phyloP scores from a whole-genome alignment of 2,329 filamentous ascomycete species.

The Aspergillus uvarum region DNA sequence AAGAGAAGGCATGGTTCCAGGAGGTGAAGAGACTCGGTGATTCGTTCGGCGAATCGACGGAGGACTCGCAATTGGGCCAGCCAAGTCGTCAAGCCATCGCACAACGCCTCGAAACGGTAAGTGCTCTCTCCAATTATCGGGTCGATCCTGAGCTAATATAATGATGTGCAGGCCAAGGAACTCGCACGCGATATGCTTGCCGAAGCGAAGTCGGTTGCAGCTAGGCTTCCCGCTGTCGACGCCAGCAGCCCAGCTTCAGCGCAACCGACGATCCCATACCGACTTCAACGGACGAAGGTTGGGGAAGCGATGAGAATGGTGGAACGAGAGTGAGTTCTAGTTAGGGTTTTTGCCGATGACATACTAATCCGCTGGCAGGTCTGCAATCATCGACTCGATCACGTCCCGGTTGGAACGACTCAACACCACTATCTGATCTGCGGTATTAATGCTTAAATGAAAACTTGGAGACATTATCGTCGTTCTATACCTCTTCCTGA shows the following conservation, averaged over 20 bases:
- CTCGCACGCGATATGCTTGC: conserved; percentile 39
- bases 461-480: background rate
- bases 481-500: background rate
- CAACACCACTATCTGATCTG: conserved; percentile 33
- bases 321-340: conserved; percentile 46
- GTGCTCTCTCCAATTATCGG: conserved; percentile 8
- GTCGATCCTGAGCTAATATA: conserved; percentile 14
- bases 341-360: background rate
- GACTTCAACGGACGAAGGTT: conserved; percentile 48
- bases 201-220: conserved; percentile 37
- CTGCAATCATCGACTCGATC: conserved; percentile 46
- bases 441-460: background rate
- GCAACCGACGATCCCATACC: conserved; percentile 39
- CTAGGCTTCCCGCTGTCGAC: conserved; percentile 28
- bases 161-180: conserved; percentile 37
- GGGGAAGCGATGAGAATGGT: conserved; percentile 52
- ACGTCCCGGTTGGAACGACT: conserved; percentile 43
- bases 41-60: conserved; percentile 33
- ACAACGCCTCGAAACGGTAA: conserved; percentile 43
- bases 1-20: conserved; percentile 46
- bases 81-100: conserved; percentile 29
- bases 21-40: conserved; percentile 44
- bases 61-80: conserved; percentile 16
- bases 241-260: conserved; percentile 30
- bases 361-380: conserved; percentile 26